Evolutionary conservation across 2,329 filamentous ascomycete genomes (phyloP), one percentile per base, ranked within the genome.

Genomic region (Lachnellula willkommii): DNA sequence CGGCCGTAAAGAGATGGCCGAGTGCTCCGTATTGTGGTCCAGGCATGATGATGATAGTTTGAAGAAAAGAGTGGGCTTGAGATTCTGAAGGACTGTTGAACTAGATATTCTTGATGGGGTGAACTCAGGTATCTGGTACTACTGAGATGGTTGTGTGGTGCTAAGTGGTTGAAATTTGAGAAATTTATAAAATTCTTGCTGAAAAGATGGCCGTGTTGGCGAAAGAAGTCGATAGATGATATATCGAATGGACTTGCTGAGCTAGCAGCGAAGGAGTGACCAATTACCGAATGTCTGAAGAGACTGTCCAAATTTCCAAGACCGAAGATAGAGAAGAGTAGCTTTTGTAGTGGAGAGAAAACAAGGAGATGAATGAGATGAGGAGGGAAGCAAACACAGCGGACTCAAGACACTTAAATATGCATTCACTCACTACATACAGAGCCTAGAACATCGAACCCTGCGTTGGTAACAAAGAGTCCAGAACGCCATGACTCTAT

Each of bases 1-100:
- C 81, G 63, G 84, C 76, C 56, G 89, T 84, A 75, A 95, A 95
- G 64, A 87, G 88, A 65, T 87, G 83, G 71, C 88, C 90, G 63
- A 94, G 75, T 70, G 87, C 87, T 65, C 89, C 87, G 71, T 62
- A 64, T 40, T 50, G 64, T 60, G 52, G 56, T 58, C 55, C 67
- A 69, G 68, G 35, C 55, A 42, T 9, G 39, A 43, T 28, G 14
- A 28, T 47, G 45, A 47, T 50, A 35, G 22, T 45, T 40, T 45
- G 14, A 52, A 50, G 28, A 2, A 35, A 28, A 24, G 35, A 46
- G 11, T 20, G 51, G 40, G 24, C 42, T 17, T 8, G 40, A 36
- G 39, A 52, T 12, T 43, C 54, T n/a, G 35, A 15, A 20, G 15
- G 45, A 15, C 22, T 40, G 32, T 45, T 40, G 14, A 11, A 45